Conservation (phyloP, 805 yeast species). For the Ogataea henricii region DNA sequence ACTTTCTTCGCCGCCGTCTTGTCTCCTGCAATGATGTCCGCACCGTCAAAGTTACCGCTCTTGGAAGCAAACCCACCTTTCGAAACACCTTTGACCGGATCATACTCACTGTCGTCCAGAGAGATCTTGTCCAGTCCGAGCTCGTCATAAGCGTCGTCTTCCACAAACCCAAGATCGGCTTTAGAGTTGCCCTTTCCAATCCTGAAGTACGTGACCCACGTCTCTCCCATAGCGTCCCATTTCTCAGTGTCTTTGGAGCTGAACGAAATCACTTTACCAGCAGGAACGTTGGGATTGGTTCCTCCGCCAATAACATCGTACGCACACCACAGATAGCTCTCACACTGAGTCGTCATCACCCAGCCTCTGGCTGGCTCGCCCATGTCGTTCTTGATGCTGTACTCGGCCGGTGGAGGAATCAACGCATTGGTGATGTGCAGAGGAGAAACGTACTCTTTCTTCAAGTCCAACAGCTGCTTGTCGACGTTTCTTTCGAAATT, state of each 20-base stretch:
- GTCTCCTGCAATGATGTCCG: slow-evolving; percentile 5
- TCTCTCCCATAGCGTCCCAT: slow-evolving; percentile 48
- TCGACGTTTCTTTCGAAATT: slow-evolving; percentile 33
- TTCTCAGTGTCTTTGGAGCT: slow-evolving; percentile 31
- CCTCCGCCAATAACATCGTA: slow-evolving; percentile 57
- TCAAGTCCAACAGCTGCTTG: slow-evolving; percentile 32
- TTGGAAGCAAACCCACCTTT: slow-evolving; percentile 30
- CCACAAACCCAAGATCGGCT: slow-evolving; percentile 31
- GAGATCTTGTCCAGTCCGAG: slow-evolving; percentile 27
- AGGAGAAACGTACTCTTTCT: slow-evolving; percentile 41
- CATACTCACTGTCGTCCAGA: slow-evolving; percentile 15
- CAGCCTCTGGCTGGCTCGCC: slow-evolving; percentile 56
- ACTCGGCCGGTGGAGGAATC: slow-evolving; percentile 54
- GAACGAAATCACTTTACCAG: slow-evolving; percentile 48
- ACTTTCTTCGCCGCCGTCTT: background rate
- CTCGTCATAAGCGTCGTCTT: slow-evolving; percentile 36
- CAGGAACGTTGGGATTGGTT: slow-evolving; percentile 38
- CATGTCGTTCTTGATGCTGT: slow-evolving; percentile 23
- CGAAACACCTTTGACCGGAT: slow-evolving; percentile 5
- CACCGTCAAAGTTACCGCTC: slow-evolving; percentile 17
- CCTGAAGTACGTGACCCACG: slow-evolving; percentile 52
- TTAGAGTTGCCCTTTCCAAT: slow-evolving; percentile 24
- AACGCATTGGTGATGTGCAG: slow-evolving; percentile 47
- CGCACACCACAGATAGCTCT: slow-evolving; percentile 62
- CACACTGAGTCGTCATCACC: slow-evolving; percentile 57